Percentiles rank a stretch among this genome's conserved stretches.
phyloP scores from a whole-genome alignment of 1,284 basidiomycete genomes.

The Marasmius fiardii region DNA sequence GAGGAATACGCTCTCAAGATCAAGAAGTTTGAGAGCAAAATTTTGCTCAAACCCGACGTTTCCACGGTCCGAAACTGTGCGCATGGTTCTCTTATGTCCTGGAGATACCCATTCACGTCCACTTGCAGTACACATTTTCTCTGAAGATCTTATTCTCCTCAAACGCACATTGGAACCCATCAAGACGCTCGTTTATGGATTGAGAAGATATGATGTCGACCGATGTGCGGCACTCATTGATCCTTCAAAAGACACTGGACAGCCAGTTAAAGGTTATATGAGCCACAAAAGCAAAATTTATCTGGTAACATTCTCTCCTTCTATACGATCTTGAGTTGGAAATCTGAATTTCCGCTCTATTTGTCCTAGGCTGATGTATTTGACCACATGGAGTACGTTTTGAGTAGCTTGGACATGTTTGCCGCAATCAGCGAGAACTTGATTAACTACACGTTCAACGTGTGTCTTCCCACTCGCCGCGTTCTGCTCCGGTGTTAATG shows the following conservation, averaged over 20 bases:
- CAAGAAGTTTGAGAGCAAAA: slow-evolving; percentile 54
- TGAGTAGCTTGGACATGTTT: slow-evolving; percentile 68
- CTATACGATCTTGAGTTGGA: not conserved
- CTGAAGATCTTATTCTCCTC: slow-evolving; percentile 64
- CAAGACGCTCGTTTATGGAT: slow-evolving; percentile 62
- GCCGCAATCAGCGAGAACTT: slow-evolving; percentile 63
- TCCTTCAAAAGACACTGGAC: slow-evolving; percentile 17
- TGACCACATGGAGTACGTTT: slow-evolving; percentile 69
- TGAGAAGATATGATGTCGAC: slow-evolving; percentile 63
- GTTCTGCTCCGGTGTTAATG: slow-evolving; percentile 6
- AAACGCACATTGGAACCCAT: slow-evolving; percentile 68
- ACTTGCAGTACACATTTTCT: slow-evolving; percentile 58
- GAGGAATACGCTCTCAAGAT: slow-evolving; percentile 66
- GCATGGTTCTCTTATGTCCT: slow-evolving; percentile 20
- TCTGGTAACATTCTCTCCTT: slow-evolving; percentile 37
- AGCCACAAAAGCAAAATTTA: slow-evolving; percentile 69
- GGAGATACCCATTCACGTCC: not conserved
- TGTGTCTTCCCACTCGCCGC: slow-evolving; percentile 25
- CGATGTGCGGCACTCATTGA: slow-evolving; percentile 55
- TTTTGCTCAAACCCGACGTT: slow-evolving; percentile 58
- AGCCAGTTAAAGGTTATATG: slow-evolving; percentile 57
- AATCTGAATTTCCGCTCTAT: not conserved
- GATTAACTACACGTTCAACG: slow-evolving; percentile 71
- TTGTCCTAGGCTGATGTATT: slow-evolving; percentile 57
- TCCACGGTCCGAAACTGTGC: slow-evolving; percentile 54